These are phyloP conservation scores for Rhizopogon vinicolor DNA, from an alignment of 768 basidiomycete species.

Conservation along the genomic window DNA sequence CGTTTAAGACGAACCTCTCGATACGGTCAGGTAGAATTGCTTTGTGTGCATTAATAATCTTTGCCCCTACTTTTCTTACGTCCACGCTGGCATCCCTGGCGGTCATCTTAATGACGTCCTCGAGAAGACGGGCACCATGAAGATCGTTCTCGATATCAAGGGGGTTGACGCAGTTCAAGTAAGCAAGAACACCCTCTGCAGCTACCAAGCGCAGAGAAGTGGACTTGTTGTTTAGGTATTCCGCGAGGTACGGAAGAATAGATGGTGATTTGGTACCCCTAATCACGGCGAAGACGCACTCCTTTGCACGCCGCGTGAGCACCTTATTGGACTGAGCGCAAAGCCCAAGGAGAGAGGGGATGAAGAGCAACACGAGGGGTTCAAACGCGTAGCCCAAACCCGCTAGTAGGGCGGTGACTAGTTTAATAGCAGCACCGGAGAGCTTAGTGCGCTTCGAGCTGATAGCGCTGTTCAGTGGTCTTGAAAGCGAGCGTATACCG, in stretches of 20 bases:
- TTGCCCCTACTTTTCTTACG: constrained; percentile 61
- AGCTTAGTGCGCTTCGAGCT: constrained; percentile 72
- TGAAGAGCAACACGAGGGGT: constrained; percentile 54
- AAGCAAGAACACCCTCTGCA: constrained; percentile 59
- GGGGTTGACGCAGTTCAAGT: constrained; percentile 73
- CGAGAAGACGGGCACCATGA: constrained; percentile 55
- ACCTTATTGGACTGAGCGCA: constrained; percentile 79
- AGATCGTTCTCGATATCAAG: constrained; percentile 71
- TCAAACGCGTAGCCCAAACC: constrained; percentile 62
- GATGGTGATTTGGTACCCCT: constrained; percentile 63
- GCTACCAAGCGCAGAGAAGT: constrained; percentile 57
- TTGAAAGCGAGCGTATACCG: constrained; percentile 45
- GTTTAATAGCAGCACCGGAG: constrained; percentile 61
- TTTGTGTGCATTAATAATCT: constrained; percentile 74
- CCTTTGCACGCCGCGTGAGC: constrained; percentile 59
- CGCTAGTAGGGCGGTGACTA: constrained; percentile 47
- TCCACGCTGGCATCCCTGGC: constrained; percentile 75
- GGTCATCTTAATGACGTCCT: constrained; percentile 60
- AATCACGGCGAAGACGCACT: constrained; percentile 56
- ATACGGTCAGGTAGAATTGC: constrained; percentile 64
- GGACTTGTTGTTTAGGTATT: constrained; percentile 63
- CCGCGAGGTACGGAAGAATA: constrained; percentile 57
- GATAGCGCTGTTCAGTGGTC: constrained; percentile 54
- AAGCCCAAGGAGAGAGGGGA: constrained; percentile 65
- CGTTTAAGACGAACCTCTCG: constrained; percentile 43